Conservation (phyloP, 345 rosid species). For the Eucalyptus sp. region DNA sequence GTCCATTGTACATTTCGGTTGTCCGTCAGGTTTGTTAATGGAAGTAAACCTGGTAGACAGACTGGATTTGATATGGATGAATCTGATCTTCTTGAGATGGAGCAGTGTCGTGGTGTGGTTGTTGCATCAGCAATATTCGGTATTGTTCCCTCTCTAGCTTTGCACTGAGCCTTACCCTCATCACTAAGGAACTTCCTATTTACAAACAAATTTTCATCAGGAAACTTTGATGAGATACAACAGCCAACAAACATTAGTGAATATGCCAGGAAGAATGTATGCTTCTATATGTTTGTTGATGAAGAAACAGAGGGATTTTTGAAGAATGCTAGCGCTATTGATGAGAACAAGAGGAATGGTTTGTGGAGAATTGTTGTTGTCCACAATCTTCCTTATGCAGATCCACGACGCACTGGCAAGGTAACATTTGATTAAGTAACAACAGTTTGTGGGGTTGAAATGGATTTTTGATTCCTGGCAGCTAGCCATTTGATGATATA, state of each 20-base stretch:
- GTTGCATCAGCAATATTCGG: conserved; percentile 98
- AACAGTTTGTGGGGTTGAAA: neutral
- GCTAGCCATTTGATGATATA: neutral
- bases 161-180: neutral
- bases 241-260: conserved; percentile 80
- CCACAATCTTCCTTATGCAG: conserved; percentile 77
- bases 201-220: conserved; percentile 17
- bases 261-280: conserved; percentile 58
- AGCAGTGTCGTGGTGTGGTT: conserved; percentile 75
- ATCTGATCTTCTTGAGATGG: conserved; percentile 78
- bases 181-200: neutral
- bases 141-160: conserved; percentile 12
- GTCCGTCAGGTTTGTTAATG: conserved; percentile 68
- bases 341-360: conserved; percentile 49
- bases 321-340: conserved; percentile 46
- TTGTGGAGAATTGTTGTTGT: conserved; percentile 88
- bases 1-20: neutral
- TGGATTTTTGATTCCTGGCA: neutral
- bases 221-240: conserved; percentile 86
- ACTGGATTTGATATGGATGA: conserved; percentile 91
- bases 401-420: conserved; percentile 95
- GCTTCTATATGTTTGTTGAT: conserved; percentile 95
- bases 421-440: conserved; percentile 13
- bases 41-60: conserved; percentile 64
- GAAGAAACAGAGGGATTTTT: conserved; percentile 85